These are phyloP conservation scores for Komagataella phaffii DNA, from an alignment of 805 yeast genomes.

Conservation along the genomic window DNA sequence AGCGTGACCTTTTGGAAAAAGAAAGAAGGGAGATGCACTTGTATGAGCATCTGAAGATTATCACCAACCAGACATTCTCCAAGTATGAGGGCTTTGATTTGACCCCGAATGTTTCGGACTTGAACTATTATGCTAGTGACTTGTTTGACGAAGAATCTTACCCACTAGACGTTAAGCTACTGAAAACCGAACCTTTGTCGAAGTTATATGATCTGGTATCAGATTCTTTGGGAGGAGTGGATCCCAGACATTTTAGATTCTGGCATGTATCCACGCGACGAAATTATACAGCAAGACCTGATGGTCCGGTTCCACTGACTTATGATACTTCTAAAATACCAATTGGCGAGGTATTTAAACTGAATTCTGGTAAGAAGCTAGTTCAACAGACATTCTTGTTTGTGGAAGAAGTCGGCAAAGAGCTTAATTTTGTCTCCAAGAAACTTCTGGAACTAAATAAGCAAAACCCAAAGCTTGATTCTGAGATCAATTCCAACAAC, in stretches of 20 bases:
- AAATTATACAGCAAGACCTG: slow-evolving; percentile 60
- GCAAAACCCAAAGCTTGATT: slow-evolving; percentile 6
- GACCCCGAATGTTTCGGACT: slow-evolving; percentile 43
- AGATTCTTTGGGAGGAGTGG: slow-evolving; percentile 22
- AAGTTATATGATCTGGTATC: slow-evolving; percentile 39
- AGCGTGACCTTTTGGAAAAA: slow-evolving; percentile 27
- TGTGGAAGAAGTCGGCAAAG: slow-evolving; percentile 45
- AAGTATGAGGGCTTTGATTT: slow-evolving; percentile 64
- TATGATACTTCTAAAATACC: not conserved
- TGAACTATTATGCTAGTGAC: slow-evolving; percentile 32
- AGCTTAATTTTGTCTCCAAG: slow-evolving; percentile 19
- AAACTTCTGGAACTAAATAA: slow-evolving; percentile 5
- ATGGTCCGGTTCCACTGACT: slow-evolving; percentile 20
- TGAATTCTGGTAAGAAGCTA: not conserved
- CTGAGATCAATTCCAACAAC: slow-evolving; percentile 9
- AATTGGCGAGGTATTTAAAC: not conserved
- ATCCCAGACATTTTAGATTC: slow-evolving; percentile 30
- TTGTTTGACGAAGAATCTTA: slow-evolving; percentile 31
- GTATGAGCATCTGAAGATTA: slow-evolving; percentile 43
- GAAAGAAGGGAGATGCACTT: slow-evolving; percentile 64
- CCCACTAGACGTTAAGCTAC: slow-evolving; percentile 36
- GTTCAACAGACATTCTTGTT: slow-evolving; percentile 23
- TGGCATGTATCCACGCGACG: slow-evolving; percentile 57
- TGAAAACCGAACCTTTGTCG: slow-evolving; percentile 39
- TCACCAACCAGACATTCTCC: slow-evolving; percentile 37